Conservation (phyloP, 1,284 basidiomycete genomes). For the Trametes hirsuta region DNA sequence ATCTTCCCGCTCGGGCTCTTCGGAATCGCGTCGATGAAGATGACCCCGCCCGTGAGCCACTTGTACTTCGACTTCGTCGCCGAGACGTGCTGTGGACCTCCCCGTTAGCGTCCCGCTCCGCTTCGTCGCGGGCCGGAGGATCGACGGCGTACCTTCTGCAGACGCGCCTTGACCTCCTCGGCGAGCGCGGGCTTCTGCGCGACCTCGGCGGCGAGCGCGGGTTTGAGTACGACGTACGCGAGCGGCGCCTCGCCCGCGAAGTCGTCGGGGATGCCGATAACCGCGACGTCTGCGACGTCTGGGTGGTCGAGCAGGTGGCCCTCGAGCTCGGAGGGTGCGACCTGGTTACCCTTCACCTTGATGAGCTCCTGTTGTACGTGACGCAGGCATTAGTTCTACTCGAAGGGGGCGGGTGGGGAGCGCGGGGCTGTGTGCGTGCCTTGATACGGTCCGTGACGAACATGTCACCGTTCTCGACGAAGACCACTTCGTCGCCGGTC, state of each 20-base stretch:
- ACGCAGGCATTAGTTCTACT: not conserved
- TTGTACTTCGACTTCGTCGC: constrained; percentile 19
- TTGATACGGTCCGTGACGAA: constrained; percentile 74
- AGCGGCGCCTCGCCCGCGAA: constrained; percentile 49
- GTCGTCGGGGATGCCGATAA: constrained; percentile 53
- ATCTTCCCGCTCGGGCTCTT: constrained; percentile 29
- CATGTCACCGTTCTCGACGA: constrained; percentile 59
- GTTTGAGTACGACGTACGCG: constrained; percentile 42
- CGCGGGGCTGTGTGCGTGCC: constrained; percentile 34
- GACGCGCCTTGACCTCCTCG: constrained; percentile 3
- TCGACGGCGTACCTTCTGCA: constrained; percentile 6
- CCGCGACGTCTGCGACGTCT: constrained; percentile 62
- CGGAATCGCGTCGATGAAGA: constrained; percentile 24
- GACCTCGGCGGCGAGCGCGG: constrained; percentile 9
- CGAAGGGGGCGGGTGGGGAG: not conserved
- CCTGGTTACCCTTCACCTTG: constrained; percentile 38
- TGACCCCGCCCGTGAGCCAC: constrained; percentile 23
- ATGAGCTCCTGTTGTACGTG: constrained; percentile 33
- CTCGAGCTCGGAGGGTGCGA: constrained; percentile 49
- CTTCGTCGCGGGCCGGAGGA: no score
- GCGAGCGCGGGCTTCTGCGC: constrained; percentile 4
- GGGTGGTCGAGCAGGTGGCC: constrained; percentile 67
- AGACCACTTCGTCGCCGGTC: constrained; percentile 70
- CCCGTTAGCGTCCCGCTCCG: not conserved
- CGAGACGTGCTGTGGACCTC: constrained; percentile 18